Percentiles rank a stretch among this genome's conserved stretches.
phyloP scores from a whole-genome alignment of 768 basidiomycete genomes.

The Hygrophoropsis aurantiaca region DNA sequence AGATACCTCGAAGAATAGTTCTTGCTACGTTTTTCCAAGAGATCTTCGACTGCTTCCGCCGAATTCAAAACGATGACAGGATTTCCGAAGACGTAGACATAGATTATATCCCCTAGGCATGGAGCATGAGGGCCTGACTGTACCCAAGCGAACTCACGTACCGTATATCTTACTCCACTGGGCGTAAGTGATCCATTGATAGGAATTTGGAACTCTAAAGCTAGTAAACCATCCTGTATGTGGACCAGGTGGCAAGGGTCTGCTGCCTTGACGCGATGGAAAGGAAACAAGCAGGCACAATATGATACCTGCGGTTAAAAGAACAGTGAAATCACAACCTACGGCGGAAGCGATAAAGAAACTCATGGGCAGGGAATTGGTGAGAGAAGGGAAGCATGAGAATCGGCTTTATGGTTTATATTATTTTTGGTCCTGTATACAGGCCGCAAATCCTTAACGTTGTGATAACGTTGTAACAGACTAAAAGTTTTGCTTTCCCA shows the following conservation, averaged over 20 bases:
- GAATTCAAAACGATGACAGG: conserved; percentile 49
- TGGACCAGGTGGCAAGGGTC: conserved; percentile 41
- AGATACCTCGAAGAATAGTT: conserved; percentile 44
- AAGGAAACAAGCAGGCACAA: conserved; percentile 5
- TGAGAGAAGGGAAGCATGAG: background rate
- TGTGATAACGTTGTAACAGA: background rate
- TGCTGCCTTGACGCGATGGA: conserved; percentile 6
- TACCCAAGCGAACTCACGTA: conserved; percentile 8
- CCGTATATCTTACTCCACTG: conserved; percentile 45
- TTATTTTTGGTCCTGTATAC: background rate
- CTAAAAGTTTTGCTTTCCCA: too few relatives aligned
- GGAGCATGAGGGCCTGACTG: background rate
- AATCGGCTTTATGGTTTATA: conserved; percentile 1
- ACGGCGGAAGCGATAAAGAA: background rate
- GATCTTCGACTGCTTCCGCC: conserved; percentile 37
- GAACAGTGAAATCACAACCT: background rate
- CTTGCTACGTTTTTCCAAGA: conserved; percentile 45
- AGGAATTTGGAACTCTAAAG: conserved; percentile 30
- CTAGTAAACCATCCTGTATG: conserved; percentile 36
- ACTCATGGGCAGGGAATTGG: conserved; percentile 1
- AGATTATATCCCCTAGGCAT: conserved; percentile 45
- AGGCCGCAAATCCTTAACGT: conserved; percentile 5
- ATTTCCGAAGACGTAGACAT: conserved; percentile 43
- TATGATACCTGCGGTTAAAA: too few relatives aligned
- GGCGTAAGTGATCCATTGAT: conserved; percentile 48